Evolutionary conservation across 1,139 yeast genomes (phyloP).

Genomic region (Yamadazyma epiphylla): DNA sequence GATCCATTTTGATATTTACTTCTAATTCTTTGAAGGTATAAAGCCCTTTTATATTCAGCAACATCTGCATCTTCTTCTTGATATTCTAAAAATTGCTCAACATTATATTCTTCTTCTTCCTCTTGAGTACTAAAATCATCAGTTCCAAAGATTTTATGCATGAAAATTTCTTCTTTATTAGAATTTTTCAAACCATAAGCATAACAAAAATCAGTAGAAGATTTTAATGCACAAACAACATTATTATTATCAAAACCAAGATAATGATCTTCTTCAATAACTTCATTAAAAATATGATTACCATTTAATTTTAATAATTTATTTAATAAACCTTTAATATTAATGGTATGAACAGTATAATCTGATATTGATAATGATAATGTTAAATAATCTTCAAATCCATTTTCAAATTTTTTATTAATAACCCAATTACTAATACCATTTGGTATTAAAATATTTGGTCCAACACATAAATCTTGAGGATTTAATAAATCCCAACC

Average conservation of each 20-base stretch:
- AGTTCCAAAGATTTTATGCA: conserved; percentile 8
- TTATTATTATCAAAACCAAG: conserved; percentile 25
- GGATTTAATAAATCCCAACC: conserved; percentile 29
- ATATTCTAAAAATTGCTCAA: conserved; percentile 10
- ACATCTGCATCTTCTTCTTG: conserved; percentile 9
- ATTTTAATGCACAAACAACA: conserved; percentile 29
- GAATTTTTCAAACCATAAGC: conserved; percentile 19
- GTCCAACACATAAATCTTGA: conserved; percentile 23
- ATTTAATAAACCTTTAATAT: conserved; percentile 28
- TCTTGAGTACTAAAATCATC: conserved; percentile 6
- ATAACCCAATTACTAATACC: conserved; percentile 33
- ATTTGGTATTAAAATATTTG: conserved; percentile 35
- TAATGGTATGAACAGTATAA: conserved; percentile 27
- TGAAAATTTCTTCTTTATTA: background rate
- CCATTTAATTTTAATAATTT: conserved; percentile 17
- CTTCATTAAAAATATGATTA: conserved; percentile 13
- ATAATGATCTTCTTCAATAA: conserved; percentile 6
- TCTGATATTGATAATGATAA: conserved; percentile 31
- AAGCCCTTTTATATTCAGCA: conserved; percentile 10
- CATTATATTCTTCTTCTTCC: conserved; percentile 7
- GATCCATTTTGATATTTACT: background rate
- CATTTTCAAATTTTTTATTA: conserved; percentile 5
- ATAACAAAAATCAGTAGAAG: conserved; percentile 25
- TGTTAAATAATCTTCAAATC: conserved; percentile 25
- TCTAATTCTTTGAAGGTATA: conserved; percentile 6